phyloP scores from a whole-genome alignment of 192 early-diverging fungal species.

The Phlyctochytrium arcticum region DNA sequence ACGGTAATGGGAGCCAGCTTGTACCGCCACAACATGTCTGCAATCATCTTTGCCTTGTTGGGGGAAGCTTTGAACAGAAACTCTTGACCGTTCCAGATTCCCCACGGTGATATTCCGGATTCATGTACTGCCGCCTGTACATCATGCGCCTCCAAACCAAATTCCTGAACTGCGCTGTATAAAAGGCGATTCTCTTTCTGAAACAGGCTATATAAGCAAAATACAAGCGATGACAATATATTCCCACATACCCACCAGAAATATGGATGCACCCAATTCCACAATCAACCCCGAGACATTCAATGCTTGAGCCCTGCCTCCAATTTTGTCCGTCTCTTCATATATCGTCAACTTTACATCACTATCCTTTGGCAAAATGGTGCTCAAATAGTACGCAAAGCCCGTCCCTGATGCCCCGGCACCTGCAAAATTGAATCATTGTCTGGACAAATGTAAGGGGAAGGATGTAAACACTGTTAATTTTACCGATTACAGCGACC shows the following conservation, averaged over 20 bases:
- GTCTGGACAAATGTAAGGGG: too few species aligned
- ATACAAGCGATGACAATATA: not conserved
- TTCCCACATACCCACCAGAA: not conserved
- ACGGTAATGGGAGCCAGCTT: not conserved
- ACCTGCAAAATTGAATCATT: constrained; percentile 11
- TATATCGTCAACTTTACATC: not conserved
- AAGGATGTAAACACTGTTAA: too few species aligned
- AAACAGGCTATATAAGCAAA: not conserved
- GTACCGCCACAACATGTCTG: constrained; percentile 17
- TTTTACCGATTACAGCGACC: too few species aligned
- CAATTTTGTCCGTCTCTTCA: constrained; percentile 8
- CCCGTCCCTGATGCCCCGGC: constrained; percentile 20
- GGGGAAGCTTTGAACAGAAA: constrained; percentile 10
- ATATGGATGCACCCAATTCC: constrained; percentile 18
- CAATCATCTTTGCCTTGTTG: not conserved
- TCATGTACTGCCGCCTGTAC: too few species aligned
- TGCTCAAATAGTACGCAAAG: constrained; percentile 13
- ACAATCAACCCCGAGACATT: not conserved
- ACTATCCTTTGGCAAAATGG: not conserved
- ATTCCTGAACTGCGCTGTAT: constrained; percentile 10
- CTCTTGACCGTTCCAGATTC: constrained; percentile 1
- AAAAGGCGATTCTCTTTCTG: constrained; percentile 13
- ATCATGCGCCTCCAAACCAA: not conserved
- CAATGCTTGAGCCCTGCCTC: constrained; percentile 2
- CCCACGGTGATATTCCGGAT: constrained; percentile 1